Evolutionary conservation across 192 early-diverging fungal genomes (phyloP).

Genomic region (Mortierella hygrophila): DNA sequence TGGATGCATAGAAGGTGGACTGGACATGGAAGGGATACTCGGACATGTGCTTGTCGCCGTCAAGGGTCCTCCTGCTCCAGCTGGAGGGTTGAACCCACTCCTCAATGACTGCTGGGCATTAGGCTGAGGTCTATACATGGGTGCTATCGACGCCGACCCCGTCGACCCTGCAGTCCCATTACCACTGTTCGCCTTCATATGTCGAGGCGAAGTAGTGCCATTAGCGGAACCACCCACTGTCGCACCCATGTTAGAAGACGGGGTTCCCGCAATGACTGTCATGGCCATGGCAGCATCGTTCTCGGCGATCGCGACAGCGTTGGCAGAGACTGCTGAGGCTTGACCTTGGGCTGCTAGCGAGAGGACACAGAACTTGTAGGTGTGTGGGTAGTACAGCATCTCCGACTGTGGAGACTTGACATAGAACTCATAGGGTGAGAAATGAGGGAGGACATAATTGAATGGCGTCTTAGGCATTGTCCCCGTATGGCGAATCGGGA

Average conservation of each 20-base stretch:
- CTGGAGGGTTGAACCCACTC: not conserved
- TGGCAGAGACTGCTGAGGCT: constrained; percentile 24
- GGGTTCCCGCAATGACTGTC: not conserved
- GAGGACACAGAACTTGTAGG: constrained; percentile 58
- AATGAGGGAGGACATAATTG: constrained; percentile 59
- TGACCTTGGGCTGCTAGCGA: constrained; percentile 42
- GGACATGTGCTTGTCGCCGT: not conserved
- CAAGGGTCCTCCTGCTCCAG: not conserved
- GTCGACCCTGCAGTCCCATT: not conserved
- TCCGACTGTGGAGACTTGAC: constrained; percentile 63
- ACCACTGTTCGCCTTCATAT: not conserved
- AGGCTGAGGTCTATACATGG: constrained; percentile 1
- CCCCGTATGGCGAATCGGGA: constrained; percentile 51
- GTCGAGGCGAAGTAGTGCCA: not conserved
- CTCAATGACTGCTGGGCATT: not conserved
- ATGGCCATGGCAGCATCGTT: not conserved
- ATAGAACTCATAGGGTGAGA: constrained; percentile 61
- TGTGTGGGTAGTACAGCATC: constrained; percentile 59
- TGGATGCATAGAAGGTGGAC: not conserved
- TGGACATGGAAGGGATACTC: not conserved
- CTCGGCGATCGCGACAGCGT: constrained; percentile 20
- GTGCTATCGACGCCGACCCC: constrained; percentile 11
- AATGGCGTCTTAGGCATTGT: constrained; percentile 44
- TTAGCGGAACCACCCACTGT: too few species aligned
- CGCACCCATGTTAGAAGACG: not conserved